A percentile compares a stretch with the other conserved stretches of the same genome.
Evolutionary conservation across 1,284 basidiomycete species (phyloP).

Genomic region (Puccinia coronata): DNA sequence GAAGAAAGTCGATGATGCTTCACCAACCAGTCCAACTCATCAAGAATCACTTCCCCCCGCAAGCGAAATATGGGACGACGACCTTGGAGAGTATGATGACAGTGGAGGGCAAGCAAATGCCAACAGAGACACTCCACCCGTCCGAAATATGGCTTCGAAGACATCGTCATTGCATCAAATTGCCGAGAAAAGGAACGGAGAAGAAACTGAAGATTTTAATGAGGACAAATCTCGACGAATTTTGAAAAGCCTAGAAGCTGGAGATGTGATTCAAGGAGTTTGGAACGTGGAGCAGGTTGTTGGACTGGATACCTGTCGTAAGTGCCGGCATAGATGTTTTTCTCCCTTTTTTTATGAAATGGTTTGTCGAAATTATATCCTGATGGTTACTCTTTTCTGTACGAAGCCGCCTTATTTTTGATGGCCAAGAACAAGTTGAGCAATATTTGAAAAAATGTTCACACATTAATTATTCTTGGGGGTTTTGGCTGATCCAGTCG

Average conservation of each 20-base stretch:
- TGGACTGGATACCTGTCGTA: slow-evolving; percentile 49
- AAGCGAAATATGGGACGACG: slow-evolving; percentile 62
- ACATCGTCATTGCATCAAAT: slow-evolving; percentile 54
- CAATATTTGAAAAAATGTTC: slow-evolving; percentile 67
- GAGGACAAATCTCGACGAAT: slow-evolving; percentile 70
- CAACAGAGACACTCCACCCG: background rate
- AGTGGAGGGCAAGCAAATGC: background rate
- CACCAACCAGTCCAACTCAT: slow-evolving; percentile 40
- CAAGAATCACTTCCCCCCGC: slow-evolving; percentile 58
- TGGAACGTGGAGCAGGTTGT: slow-evolving; percentile 56
- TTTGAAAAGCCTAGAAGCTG: slow-evolving; percentile 69
- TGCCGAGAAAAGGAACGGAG: slow-evolving; percentile 56
- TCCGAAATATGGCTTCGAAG: background rate
- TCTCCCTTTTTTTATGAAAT: slow-evolving; percentile 20
- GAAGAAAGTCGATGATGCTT: slow-evolving; percentile 29
- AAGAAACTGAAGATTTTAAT: slow-evolving; percentile 53
- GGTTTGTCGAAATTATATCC: background rate
- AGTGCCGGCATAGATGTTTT: background rate
- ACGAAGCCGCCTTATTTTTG: slow-evolving; percentile 15
- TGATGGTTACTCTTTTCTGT: background rate
- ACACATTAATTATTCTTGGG: slow-evolving; percentile 82
- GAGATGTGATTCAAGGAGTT: slow-evolving; percentile 88
- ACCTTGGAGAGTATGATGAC: slow-evolving; percentile 53
- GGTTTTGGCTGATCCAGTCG: slow-evolving; percentile 42
- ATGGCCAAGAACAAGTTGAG: slow-evolving; percentile 50